Conservation (phyloP, 148 eudicot genomes). For the Polygonum aviculare region DNA sequence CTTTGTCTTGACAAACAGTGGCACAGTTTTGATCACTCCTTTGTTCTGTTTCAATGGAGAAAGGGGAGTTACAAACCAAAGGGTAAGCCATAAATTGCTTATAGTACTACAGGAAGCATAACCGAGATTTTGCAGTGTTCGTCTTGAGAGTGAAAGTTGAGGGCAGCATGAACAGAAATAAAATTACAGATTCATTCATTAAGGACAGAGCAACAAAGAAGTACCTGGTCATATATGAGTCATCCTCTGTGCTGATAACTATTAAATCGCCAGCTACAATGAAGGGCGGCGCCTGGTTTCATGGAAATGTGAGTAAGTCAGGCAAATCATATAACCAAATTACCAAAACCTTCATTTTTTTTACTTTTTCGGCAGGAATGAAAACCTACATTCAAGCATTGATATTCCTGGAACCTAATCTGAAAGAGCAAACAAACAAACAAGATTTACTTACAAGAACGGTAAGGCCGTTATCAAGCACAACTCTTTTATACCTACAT, state of each 20-base stretch:
- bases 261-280: constrained; percentile 54
- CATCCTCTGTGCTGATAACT: constrained; percentile 54
- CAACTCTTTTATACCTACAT: constrained; percentile 72
- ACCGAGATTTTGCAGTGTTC: background rate
- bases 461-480: constrained; percentile 84
- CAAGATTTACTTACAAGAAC: constrained; percentile 46
- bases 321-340: background rate
- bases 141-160: too few relatives aligned
- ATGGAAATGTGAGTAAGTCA: background rate
- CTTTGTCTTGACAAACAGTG: background rate
- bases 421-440: background rate
- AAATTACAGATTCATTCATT: background rate
- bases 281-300: constrained; percentile 64
- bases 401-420: background rate
- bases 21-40: background rate
- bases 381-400: background rate
- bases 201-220: background rate
- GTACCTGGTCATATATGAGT: constrained; percentile 69
- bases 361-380: too few relatives aligned
- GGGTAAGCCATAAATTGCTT: background rate
- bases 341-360: background rate
- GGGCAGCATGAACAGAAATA: too few relatives aligned
- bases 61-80: background rate
- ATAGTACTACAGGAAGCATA: background rate
- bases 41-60: background rate